Conservation (phyloP, 345 rosid genomes). For the Citrus sp. region DNA sequence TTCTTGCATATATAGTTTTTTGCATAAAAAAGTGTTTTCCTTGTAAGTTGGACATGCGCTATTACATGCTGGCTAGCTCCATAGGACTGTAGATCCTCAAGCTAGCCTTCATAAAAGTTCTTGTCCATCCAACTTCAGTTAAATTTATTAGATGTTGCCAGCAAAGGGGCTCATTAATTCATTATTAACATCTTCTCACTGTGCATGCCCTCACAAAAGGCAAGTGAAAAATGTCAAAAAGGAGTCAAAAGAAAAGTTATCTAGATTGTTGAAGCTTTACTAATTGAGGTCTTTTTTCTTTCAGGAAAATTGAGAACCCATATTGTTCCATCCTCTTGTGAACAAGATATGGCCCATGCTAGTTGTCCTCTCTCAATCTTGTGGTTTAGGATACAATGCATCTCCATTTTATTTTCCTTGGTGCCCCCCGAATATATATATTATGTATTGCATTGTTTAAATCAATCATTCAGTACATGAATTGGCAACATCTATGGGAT, state of each 20-base stretch:
- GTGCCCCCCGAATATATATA: neutral
- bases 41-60: neutral
- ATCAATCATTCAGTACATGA: conserved; percentile 32
- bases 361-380: conserved; percentile 30
- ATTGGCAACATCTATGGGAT: conserved; percentile 38
- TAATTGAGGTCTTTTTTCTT: conserved; percentile 12
- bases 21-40: neutral
- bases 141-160: neutral
- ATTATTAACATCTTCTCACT: neutral
- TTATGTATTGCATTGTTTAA: neutral
- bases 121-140: neutral
- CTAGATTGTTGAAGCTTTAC: conserved; percentile 13
- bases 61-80: neutral
- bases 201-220: conserved; percentile 15
- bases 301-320: conserved; percentile 27
- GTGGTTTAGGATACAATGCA: conserved; percentile 39
- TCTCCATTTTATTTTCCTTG: conserved; percentile 3
- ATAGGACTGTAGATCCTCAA: neutral
- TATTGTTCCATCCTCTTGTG: conserved; percentile 33
- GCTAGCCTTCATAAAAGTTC: neutral
- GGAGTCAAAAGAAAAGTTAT: conserved; percentile 22
- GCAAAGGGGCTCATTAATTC: neutral
- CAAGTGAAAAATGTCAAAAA: conserved; percentile 15
- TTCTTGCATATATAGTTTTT: neutral
- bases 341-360: conserved; percentile 46